Evolutionary conservation across 139 green algal genomes (phyloP).

Genomic region (Chlamydomonas sp.): DNA sequence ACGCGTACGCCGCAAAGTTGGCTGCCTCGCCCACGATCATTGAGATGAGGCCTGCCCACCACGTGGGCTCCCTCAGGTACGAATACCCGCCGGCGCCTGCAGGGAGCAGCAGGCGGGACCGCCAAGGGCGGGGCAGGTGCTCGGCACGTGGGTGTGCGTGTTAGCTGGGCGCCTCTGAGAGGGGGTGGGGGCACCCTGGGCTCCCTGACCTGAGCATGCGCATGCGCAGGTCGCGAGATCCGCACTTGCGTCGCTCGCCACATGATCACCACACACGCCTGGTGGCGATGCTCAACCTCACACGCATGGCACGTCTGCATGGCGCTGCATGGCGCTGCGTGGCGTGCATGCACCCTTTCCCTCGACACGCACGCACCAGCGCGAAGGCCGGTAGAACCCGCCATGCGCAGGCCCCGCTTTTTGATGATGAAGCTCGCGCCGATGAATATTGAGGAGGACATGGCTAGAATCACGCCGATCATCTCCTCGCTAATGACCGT

Average conservation of each 20-base stretch:
- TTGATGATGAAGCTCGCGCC: constrained; percentile 97
- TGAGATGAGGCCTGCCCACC: constrained; percentile 87
- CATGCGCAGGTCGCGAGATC: constrained; percentile 1
- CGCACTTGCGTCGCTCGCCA: too few relatives aligned
- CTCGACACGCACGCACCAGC: constrained; percentile 68
- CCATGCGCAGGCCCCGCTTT: constrained; percentile 84
- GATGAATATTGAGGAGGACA: constrained; percentile 84
- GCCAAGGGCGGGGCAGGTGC: not conserved
- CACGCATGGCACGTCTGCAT: too few relatives aligned
- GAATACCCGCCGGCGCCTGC: constrained; percentile 88
- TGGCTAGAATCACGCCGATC: constrained; percentile 74
- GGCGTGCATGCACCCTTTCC: too few relatives aligned
- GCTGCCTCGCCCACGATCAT: constrained; percentile 90
- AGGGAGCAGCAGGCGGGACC: not conserved
- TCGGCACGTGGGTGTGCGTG: not conserved
- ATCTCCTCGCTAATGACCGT: constrained; percentile 56
- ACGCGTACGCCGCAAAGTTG: constrained; percentile 97
- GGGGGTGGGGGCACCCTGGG: too few relatives aligned
- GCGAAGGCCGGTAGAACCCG: constrained; percentile 61
- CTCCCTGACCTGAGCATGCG: not conserved
- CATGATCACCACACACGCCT: too few relatives aligned
- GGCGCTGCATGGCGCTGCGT: too few relatives aligned
- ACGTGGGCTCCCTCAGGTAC: constrained; percentile 89
- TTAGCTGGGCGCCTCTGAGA: not conserved
- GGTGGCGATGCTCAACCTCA: too few relatives aligned